Evolutionary conservation across 2,329 filamentous ascomycete species (phyloP), one percentile per base, ranked within the genome.

Genomic region (Plectosphaerella sp.): DNA sequence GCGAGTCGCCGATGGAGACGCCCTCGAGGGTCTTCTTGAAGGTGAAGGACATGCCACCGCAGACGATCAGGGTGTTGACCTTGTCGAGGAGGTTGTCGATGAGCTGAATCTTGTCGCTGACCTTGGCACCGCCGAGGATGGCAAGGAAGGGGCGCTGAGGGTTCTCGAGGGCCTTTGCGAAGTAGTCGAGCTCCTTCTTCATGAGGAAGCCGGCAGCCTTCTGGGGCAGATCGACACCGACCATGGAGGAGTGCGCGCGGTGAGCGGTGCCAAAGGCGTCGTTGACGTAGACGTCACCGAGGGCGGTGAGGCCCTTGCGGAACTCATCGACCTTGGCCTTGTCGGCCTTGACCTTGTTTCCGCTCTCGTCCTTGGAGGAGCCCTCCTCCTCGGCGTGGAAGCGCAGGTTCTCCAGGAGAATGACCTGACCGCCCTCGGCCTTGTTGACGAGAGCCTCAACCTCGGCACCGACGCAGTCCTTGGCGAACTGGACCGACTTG

Each of bases 131-230:
- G 64, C 94, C 94, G 50, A 99, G 89, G 69, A 99, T 99, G 71
- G 94, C 95, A 51, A 99, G 87, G 89, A 99, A 99, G 56, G 94
- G 94, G 52, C 93, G 87, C 78, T 95, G 82, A 57, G 94, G 94
- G 64, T 82, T 85, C 79, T 99, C 94, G 56, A 99, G 88, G 39
- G 91, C 94, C 79, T 97, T 84, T 59, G 94, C 94, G 70, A 99
- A 99, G 86, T 99, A 99, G 70, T 99, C 94, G 58, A 99, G 88
- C 77, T 99, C 94, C 82, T 97, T 99, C 88, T 99, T 99, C 82
- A 99, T 91, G 67, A 99, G 86, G 86, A 97, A 99, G 58, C 94
- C 94, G 52, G 93, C 90, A 10, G 94, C 94, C 81, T 96, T 97
- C 73, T 97, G 91, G 62, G 93, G 92, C 47, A 99, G 87, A 61